Evolutionary conservation across 495 filamentous ascomycete genomes (phyloP), one percentile per base, ranked within the genome.

Genomic region (Daldinia bambusicola): DNA sequence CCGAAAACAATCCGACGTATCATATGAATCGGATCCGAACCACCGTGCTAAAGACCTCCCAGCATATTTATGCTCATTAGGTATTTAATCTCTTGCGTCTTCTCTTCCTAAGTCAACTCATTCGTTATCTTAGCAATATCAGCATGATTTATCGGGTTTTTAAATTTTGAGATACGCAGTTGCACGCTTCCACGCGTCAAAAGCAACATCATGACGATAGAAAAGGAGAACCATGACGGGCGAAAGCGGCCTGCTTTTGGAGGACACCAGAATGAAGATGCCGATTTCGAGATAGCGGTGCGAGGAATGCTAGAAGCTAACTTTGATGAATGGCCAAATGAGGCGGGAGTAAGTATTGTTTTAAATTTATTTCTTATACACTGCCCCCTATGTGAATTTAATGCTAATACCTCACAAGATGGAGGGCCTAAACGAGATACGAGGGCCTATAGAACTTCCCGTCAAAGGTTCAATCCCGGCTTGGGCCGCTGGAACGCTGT

Each of bases 201-300:
- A 13, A 63, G 36, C 3, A 26, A 3, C 53, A 32, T 16, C 37
- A 70, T 66, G 63, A n/a, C 32, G 2, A n/a, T 20, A 32, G n/a
- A 22, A 12, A 13, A 36, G 2, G 34, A 66, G 10, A 9, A 31
- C 5, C n/a, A 31, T 0, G 20, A 4, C 14, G 10, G 6, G 1
- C 38, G 31, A 88, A 58, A 91, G 61, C 48, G 22, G 32, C 18
- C 90, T 76, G 60, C 91, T 86, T 50, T 81, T 79, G 67, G 91
- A 89, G 36, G 84, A 81, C 45, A 89, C 43, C 71, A 91, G 88
- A 79, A 92, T 87, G 63, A 93, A 88, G 76, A 93, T 89, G 40
- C 88, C 89, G 32, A 92, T 84, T 72, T 92, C 88, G 14, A 93
- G 79, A 20, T 91, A 78, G 88, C 91, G 90, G 76, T 92, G 85